phyloP scores from a whole-genome alignment of 1,139 yeast genomes.

The Yamadazyma triangularis region DNA sequence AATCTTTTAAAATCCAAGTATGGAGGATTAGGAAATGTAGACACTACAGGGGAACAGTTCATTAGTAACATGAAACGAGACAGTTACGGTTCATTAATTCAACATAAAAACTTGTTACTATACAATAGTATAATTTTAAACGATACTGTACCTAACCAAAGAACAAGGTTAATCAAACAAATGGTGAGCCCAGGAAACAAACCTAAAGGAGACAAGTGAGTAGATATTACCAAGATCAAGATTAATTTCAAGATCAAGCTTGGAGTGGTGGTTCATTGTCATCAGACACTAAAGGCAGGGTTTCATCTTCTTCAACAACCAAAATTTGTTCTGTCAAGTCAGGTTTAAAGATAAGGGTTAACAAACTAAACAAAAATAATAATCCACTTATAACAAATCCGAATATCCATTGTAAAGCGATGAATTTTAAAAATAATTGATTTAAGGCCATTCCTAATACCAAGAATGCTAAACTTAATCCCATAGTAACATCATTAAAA shows the following conservation, averaged over 20 bases:
- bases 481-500: constrained; percentile 70
- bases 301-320: constrained; percentile 8
- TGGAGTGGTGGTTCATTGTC: no score
- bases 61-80: constrained; percentile 62
- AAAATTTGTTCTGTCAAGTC: constrained; percentile 11
- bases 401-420: constrained; percentile 84
- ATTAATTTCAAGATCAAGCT: no score
- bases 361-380: constrained; percentile 45
- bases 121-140: constrained; percentile 64
- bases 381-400: constrained; percentile 61
- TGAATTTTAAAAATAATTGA: constrained; percentile 60
- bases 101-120: constrained; percentile 63
- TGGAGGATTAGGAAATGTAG: constrained; percentile 69
- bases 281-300: background rate
- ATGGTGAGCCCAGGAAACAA: constrained; percentile 36
- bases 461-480: constrained; percentile 53
- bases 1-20: constrained; percentile 59
- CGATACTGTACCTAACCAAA: constrained; percentile 45
- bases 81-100: constrained; percentile 64
- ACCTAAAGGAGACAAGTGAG: no score
- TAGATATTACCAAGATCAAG: no score
- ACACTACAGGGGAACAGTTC: constrained; percentile 50
- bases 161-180: constrained; percentile 53
- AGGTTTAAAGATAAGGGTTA: constrained; percentile 32
- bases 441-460: constrained; percentile 64